Base-by-base conservation (phyloP, 2,329 filamentous ascomycete species). In the Clonostachys rosea region DNA sequence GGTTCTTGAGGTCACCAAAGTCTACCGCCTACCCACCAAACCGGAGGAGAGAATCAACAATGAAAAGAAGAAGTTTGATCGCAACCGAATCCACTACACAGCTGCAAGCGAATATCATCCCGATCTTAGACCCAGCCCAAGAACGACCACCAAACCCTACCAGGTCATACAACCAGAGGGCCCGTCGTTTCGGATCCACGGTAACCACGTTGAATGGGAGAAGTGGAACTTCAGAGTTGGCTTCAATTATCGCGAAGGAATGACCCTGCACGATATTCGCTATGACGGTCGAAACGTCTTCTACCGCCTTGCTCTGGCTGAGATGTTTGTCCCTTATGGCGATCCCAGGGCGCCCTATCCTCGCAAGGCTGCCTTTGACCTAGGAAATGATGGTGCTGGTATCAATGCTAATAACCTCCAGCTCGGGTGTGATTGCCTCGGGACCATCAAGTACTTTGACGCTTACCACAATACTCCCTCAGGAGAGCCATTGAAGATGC, bases 251-350 rank as follows among this genome's bases (percentile, higher is more conserved):
- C 70, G 84, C 9, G 85, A 88, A 61, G 84, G 84, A 41, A 74
- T 79, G 9, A 82, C 83, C 3, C 73, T 88, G 3, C 83, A 87
- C 54, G 81, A 87, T 54, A 64, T 88, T 9, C 73, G 73, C 53
- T 87, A 84, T 54, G 79, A 83, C 55, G 77, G 73, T n/a, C 72
- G 81, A 40, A 79, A 74, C 46, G 66, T 87, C 17, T 75, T 87
- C 57, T 83, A 87, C 61, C 74, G 84, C 1, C 59, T 87, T n/a
- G 78, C 77, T 33, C 69, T 87, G 34, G 76, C 76, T 43, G 84
- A 88, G 59, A 87, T 88, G 84, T 76, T 77, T 16, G 81, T 85
- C 0, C 80, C 81, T 1, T 87, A 86, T 51, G 81, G 71, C 3
- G 83, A 86, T 52, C 79, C 78, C 7, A 74, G 84, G 5, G 65